Percentiles rank a stretch among this genome's conserved stretches.
phyloP scores from a whole-genome alignment of 768 basidiomycete species.

The Lactarius vividus region DNA sequence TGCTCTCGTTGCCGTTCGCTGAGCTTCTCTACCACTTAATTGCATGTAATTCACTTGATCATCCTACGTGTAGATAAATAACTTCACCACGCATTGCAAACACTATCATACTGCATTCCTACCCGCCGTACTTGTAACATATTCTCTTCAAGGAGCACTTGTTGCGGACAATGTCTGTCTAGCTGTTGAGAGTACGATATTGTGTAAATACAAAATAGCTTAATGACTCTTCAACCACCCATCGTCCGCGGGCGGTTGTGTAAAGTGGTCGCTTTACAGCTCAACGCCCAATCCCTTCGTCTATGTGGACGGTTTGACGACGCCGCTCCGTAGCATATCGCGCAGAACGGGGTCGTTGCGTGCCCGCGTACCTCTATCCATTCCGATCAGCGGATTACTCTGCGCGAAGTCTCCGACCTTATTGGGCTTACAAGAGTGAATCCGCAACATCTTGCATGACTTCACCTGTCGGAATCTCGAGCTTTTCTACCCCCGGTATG shows the following conservation, averaged over 20 bases:
- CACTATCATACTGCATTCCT: constrained; percentile 16
- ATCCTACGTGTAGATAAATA: constrained; percentile 16
- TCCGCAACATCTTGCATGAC: constrained; percentile 67
- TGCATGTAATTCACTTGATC: constrained; percentile 11
- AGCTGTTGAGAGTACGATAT: not conserved
- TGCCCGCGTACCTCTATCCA: constrained; percentile 46
- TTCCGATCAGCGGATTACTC: not conserved
- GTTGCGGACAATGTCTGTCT: constrained; percentile 5
- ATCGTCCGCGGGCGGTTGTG: not conserved
- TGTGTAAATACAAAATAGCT: constrained; percentile 16
- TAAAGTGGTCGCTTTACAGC: not conserved
- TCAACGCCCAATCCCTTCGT: constrained; percentile 33
- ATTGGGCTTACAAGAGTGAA: constrained; percentile 53
- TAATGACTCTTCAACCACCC: constrained; percentile 5
- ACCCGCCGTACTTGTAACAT: constrained; percentile 17
- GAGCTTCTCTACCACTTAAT: constrained; percentile 1
- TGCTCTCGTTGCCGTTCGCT: not conserved
- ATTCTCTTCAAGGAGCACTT: constrained; percentile 6
- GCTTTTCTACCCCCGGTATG: constrained; percentile 65
- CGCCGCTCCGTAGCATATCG: constrained; percentile 56
- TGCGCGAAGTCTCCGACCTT: not conserved
- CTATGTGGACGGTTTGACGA: constrained; percentile 48
- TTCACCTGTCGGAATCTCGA: constrained; percentile 72
- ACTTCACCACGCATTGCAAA: constrained; percentile 14
- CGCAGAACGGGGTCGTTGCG: constrained; percentile 45